phyloP scores from a whole-genome alignment of 2,329 filamentous ascomycete genomes.

The Cercospora janseana region DNA sequence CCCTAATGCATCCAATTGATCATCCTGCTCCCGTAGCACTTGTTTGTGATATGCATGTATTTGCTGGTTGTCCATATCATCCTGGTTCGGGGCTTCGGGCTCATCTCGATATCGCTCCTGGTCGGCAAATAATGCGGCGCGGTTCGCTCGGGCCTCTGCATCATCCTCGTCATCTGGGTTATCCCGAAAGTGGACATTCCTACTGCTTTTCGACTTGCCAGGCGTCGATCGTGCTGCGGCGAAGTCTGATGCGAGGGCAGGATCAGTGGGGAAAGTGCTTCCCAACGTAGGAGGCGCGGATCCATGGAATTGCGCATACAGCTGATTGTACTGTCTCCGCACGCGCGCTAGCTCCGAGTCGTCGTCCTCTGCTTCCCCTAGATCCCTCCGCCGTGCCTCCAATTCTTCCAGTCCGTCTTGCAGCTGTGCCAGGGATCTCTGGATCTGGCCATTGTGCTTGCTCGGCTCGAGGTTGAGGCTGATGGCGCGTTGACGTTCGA shows the following conservation, averaged over 20 bases:
- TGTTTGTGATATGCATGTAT: conserved; percentile 80
- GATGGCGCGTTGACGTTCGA: conserved; percentile 85
- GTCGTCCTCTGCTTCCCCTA: conserved; percentile 55
- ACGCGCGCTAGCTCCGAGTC: conserved; percentile 65
- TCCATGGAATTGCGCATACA: conserved; percentile 77
- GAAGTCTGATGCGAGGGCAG: conserved; percentile 62
- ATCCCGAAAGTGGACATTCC: conserved; percentile 76
- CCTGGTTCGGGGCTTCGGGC: conserved; percentile 54
- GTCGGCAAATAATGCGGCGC: conserved; percentile 56
- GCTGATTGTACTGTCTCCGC: conserved; percentile 70
- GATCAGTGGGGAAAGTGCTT: conserved; percentile 63
- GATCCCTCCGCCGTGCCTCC: conserved; percentile 62
- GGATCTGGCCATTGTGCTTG: conserved; percentile 84
- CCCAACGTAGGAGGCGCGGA: conserved; percentile 52
- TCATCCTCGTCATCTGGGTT: conserved; percentile 50
- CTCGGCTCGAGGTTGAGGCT: conserved; percentile 74
- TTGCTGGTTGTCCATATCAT: conserved; percentile 71
- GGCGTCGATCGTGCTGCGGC: conserved; percentile 54
- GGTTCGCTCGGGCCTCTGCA: conserved; percentile 49
- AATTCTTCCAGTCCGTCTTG: conserved; percentile 73
- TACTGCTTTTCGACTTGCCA: conserved; percentile 42
- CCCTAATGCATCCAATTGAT: conserved; percentile 85
- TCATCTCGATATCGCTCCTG: conserved; percentile 64
- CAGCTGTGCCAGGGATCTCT: conserved; percentile 82
- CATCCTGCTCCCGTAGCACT: conserved; percentile 85